A percentile compares a stretch with the other conserved stretches of the same genome.
Conservation (phyloP, 106 monocot genomes). For the Allium cepa region DNA sequence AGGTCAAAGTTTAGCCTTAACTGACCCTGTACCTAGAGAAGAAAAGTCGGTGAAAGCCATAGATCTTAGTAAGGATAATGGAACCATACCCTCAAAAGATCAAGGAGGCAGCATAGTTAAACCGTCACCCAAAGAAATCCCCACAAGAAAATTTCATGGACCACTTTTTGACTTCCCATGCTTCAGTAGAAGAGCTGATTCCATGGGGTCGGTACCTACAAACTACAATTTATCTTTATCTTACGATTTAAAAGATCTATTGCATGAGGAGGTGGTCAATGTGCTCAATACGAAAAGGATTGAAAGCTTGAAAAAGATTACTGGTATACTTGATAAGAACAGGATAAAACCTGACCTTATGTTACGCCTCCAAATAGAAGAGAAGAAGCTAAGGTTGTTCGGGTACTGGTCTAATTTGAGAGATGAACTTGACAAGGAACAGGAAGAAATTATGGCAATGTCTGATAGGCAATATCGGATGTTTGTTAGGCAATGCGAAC, state of each 20-base stretch:
- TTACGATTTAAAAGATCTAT: constrained; percentile 82
- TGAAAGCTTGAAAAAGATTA: constrained; percentile 77
- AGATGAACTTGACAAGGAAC: constrained; percentile 77
- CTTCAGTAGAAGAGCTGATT: constrained; percentile 69
- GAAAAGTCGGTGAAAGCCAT: constrained; percentile 43
- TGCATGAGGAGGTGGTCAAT: constrained; percentile 54
- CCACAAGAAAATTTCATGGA: constrained; percentile 71
- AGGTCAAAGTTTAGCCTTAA: constrained; percentile 36
- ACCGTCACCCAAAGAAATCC: constrained; percentile 21
- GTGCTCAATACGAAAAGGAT: constrained; percentile 68
- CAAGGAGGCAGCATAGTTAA: constrained; percentile 2
- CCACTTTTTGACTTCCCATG: constrained; percentile 96
- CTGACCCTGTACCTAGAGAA: constrained; percentile 33
- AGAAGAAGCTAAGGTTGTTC: constrained; percentile 75
- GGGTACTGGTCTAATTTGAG: constrained; percentile 75
- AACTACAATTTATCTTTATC: constrained; percentile 53
- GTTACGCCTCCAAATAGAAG: constrained; percentile 82
- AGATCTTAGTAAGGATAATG: constrained; percentile 9
- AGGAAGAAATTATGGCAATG: constrained; percentile 96
- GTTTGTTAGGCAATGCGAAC: constrained; percentile 86
- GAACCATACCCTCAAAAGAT: constrained; percentile 10
- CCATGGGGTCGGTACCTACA: constrained; percentile 28
- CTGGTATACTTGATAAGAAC: constrained; percentile 62
- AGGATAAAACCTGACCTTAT: constrained; percentile 87
- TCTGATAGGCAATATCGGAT: constrained; percentile 78